These are phyloP conservation scores for Chimonanthus praecox DNA, from an alignment of 164 flowering plant species.

Conservation along the genomic window DNA sequence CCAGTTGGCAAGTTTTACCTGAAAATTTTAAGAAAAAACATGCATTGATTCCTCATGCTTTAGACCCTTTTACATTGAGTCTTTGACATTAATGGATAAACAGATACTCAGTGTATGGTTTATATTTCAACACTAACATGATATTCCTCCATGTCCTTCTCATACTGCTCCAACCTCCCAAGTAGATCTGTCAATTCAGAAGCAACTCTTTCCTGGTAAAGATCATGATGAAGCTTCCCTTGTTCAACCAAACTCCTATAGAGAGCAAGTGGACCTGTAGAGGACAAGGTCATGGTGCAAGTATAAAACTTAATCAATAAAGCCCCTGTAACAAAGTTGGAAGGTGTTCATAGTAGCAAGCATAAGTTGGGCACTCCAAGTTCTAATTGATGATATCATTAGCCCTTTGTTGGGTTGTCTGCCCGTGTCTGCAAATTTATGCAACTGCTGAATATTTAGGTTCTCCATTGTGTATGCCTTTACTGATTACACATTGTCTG, in stretches of 20 bases:
- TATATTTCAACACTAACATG: constrained; percentile 37
- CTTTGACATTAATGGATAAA: background rate
- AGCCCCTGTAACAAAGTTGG: background rate
- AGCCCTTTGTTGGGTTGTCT: no score
- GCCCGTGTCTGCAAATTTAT: no score
- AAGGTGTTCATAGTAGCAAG: background rate
- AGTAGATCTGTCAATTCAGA: constrained; percentile 58
- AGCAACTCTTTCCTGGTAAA: constrained; percentile 81
- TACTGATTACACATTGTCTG: no score
- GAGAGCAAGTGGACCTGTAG: constrained; percentile 53
- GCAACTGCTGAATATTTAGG: no score
- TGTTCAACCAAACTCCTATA: constrained; percentile 57
- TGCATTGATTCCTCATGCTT: background rate
- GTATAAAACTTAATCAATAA: background rate
- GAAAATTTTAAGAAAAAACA: constrained; percentile 3
- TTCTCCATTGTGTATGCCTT: no score
- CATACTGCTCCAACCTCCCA: constrained; percentile 74
- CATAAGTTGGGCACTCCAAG: no score
- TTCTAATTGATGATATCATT: no score
- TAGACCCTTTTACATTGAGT: background rate
- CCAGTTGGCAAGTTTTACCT: constrained; percentile 68
- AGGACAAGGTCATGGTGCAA: background rate
- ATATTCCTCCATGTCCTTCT: constrained; percentile 83
- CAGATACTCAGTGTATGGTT: constrained; percentile 1
- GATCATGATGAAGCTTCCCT: constrained; percentile 77